Conservation (phyloP, 345 rosid species). For the Syzygium oleosum region DNA sequence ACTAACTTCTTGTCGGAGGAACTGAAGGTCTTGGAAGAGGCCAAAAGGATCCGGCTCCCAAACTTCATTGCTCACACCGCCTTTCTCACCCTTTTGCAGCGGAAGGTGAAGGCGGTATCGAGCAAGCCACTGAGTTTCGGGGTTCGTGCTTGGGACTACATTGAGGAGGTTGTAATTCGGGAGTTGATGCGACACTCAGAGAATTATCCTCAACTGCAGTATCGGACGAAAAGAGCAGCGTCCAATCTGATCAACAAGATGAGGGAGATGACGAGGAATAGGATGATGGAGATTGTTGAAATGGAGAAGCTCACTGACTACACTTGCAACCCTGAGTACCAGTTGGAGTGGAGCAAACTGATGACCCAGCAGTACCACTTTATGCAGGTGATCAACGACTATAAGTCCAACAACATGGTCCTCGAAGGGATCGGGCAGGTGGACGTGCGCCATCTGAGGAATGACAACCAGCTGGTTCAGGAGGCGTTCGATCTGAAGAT, state of each 20-base stretch:
- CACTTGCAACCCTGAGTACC: conserved; percentile 23
- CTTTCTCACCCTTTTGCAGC: conserved; percentile 6
- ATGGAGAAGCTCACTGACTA: conserved; percentile 35
- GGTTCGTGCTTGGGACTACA: conserved; percentile 14
- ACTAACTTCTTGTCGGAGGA: conserved; percentile 14
- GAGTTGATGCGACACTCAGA: conserved; percentile 4
- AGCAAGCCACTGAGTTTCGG: conserved; percentile 2
- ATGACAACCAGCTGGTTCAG: background rate
- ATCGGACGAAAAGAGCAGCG: conserved; percentile 2
- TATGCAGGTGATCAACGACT: background rate
- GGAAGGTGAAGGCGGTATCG: conserved; percentile 12
- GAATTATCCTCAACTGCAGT: conserved; percentile 13
- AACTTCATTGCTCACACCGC: conserved; percentile 20
- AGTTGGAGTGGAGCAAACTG: conserved; percentile 9
- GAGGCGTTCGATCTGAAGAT: conserved; percentile 19
- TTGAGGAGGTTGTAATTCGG: conserved; percentile 7
- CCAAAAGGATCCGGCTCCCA: conserved; percentile 18
- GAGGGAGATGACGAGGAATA: conserved; percentile 10
- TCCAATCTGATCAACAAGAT: conserved; percentile 8
- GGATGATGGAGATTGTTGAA: conserved; percentile 18
- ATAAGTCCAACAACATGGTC: no score
- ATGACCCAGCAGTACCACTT: background rate
- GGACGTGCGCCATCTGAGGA: background rate
- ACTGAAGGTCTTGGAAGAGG: conserved; percentile 16
- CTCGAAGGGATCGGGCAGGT: conserved; percentile 10